These are phyloP conservation scores for Mallotus japonicus DNA, from an alignment of 441 rosid species.

Conservation along the genomic window DNA sequence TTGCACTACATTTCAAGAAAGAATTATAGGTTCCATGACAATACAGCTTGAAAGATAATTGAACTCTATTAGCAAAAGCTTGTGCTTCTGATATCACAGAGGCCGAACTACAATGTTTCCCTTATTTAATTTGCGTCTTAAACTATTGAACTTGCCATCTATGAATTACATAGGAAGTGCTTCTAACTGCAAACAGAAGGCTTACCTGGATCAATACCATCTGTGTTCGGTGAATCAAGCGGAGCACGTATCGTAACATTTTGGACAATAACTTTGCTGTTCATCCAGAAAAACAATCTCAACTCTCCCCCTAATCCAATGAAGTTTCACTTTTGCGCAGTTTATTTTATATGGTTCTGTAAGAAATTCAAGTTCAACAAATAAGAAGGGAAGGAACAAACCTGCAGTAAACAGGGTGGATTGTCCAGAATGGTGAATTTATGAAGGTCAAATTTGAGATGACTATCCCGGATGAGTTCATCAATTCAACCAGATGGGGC, in stretches of 20 bases:
- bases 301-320: constrained; percentile 44
- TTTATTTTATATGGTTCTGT: constrained; percentile 16
- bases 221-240: constrained; percentile 92
- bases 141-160: neutral
- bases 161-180: neutral
- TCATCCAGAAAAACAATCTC: constrained; percentile 47
- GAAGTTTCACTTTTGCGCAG: constrained; percentile 38
- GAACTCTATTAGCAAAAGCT: neutral
- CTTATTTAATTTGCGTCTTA: neutral
- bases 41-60: neutral
- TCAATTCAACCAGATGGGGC: constrained; percentile 93
- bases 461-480: constrained; percentile 70
- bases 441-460: constrained; percentile 88
- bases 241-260: constrained; percentile 93
- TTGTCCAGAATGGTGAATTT: constrained; percentile 95
- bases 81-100: neutral
- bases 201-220: constrained; percentile 95
- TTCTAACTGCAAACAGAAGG: constrained; percentile 22
- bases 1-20: neutral
- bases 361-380: constrained; percentile 24
- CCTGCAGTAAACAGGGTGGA: constrained; percentile 99
- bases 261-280: constrained; percentile 82
- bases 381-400: constrained; percentile 35
- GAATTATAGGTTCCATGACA: neutral
- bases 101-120: neutral